Evolutionary conservation across 257 asterid species (phyloP).

Genomic region (Paraleonurus japonicus): DNA sequence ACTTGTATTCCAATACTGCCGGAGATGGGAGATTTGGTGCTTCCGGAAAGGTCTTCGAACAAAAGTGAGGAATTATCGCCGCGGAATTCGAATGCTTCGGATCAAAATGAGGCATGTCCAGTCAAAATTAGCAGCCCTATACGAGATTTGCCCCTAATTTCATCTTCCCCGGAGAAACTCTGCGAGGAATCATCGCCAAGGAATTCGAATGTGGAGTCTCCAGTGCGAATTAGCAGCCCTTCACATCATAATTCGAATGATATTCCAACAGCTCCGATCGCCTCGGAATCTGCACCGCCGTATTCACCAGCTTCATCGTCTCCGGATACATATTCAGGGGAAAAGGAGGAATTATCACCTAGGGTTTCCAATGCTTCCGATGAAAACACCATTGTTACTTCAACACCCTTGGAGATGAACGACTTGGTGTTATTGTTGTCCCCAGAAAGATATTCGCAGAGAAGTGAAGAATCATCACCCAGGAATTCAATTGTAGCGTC

Average conservation of each 20-base stretch:
- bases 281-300: constrained; percentile 14
- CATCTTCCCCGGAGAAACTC: constrained; percentile 8
- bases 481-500: constrained; percentile 22
- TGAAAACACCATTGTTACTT: no score
- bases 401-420: no score
- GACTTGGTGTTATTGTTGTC: no score
- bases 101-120: constrained; percentile 13
- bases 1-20: background rate
- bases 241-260: background rate
- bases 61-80: constrained; percentile 24
- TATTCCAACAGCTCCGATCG: background rate
- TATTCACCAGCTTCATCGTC: no score
- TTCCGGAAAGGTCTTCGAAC: constrained; percentile 7
- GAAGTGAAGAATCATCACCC: constrained; percentile 23
- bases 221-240: background rate
- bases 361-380: no score
- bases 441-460: no score
- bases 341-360: no score
- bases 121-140: constrained; percentile 14
- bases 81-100: constrained; percentile 20
- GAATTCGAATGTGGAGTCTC: constrained; percentile 20
- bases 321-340: no score
- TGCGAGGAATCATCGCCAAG: constrained; percentile 24
- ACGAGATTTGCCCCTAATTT: background rate
- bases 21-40: constrained; percentile 4